Conservation (phyloP, 768 basidiomycete species). For the Tulasnella sp. region DNA sequence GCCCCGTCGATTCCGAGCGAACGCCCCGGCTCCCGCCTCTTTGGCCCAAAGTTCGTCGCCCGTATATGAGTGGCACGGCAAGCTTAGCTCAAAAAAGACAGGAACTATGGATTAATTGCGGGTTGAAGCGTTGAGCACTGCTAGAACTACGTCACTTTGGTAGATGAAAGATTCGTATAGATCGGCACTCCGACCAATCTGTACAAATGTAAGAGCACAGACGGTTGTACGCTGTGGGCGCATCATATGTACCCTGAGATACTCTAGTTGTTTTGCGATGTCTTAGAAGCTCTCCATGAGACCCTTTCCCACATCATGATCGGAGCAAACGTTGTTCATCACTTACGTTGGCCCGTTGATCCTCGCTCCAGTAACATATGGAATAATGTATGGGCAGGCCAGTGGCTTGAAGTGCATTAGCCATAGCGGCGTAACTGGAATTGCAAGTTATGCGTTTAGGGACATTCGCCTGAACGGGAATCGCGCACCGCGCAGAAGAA, state of each 20-base stretch:
- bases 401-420: conserved; percentile 39
- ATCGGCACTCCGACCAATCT: too few species aligned
- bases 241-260: conserved; percentile 45
- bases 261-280: conserved; percentile 39
- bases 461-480: conserved; percentile 35
- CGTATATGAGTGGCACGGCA: too few species aligned
- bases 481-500: conserved; percentile 37
- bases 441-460: conserved; percentile 38
- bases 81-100: too few species aligned
- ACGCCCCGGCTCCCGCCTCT: too few species aligned
- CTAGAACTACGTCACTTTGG: too few species aligned
- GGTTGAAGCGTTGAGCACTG: too few species aligned
- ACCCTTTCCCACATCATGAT: neutral
- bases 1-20: neutral
- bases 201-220: too few species aligned
- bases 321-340: neutral
- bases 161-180: too few species aligned
- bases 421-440: conserved; percentile 12
- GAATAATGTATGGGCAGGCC: conserved; percentile 44
- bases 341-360: conserved; percentile 32
- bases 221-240: too few species aligned
- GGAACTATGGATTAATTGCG: neutral
- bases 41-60: too few species aligned
- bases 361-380: conserved; percentile 44
- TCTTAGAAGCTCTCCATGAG: conserved; percentile 28